A percentile compares a stretch with the other conserved stretches of the same genome.
phyloP scores from a whole-genome alignment of 768 basidiomycete genomes.

The Podaxis rugospora region DNA sequence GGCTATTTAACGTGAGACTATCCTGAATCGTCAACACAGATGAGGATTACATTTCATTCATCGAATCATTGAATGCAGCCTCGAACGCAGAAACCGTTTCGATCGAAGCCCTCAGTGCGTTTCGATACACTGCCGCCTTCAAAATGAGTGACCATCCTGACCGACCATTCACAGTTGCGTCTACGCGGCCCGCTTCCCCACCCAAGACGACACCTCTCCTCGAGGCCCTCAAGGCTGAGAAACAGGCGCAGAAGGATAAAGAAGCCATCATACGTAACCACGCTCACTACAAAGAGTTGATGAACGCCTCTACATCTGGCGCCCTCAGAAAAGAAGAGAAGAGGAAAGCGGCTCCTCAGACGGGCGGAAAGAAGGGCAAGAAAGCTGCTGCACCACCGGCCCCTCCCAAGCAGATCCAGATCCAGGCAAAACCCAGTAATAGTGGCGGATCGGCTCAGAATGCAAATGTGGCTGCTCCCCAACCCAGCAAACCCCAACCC shows the following conservation, averaged over 20 bases:
- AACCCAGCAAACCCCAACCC: conserved; percentile 10
- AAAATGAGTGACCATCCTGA: not conserved
- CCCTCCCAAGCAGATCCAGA: conserved; percentile 12
- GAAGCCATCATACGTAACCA: conserved; percentile 70
- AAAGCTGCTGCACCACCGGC: conserved; percentile 14
- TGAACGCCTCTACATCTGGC: conserved; percentile 17
- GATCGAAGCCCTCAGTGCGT: conserved; percentile 60
- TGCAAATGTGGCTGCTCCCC: conserved; percentile 11
- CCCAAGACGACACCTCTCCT: conserved; percentile 90
- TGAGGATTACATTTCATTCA: conserved; percentile 79
- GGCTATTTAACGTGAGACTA: not conserved
- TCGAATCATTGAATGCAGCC: conserved; percentile 62
- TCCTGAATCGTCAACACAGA: conserved; percentile 37
- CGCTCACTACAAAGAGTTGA: conserved; percentile 60
- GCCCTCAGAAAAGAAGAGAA: conserved; percentile 33
- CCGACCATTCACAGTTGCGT: conserved; percentile 45
- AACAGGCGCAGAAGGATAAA: conserved; percentile 66
- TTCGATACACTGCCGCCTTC: not conserved
- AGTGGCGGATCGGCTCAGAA: conserved; percentile 4
- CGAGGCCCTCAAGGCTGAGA: conserved; percentile 88
- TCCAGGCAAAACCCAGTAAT: conserved; percentile 6
- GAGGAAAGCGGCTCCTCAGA: conserved; percentile 22
- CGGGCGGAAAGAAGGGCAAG: conserved; percentile 16
- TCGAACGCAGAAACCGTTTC: conserved; percentile 50
- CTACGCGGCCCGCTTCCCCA: conserved; percentile 50